Evolutionary conservation across 148 eudicot genomes (phyloP).

Genomic region (Fallopia convolvulus): DNA sequence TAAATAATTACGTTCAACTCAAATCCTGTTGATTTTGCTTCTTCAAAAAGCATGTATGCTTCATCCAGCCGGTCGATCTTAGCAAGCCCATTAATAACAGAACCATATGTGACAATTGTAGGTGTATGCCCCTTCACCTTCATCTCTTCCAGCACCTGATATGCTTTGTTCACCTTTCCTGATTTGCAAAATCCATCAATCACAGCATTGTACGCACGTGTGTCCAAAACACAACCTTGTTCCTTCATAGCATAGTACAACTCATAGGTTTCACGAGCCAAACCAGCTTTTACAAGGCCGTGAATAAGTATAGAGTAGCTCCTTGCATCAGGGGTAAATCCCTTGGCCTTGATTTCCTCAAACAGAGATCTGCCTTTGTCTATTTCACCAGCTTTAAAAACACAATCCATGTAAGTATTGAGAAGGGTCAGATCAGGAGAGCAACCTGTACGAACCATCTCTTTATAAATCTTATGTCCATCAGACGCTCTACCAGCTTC

Average conservation of each 20-base stretch:
- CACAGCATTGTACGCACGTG: conserved; percentile 73
- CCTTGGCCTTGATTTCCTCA: conserved; percentile 64
- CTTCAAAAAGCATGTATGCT: conserved; percentile 98
- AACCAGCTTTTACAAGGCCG: conserved; percentile 81
- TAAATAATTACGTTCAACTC: conserved; percentile 64
- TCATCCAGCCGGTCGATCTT: conserved; percentile 98
- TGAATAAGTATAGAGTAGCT: conserved; percentile 88
- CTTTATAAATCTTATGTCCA: conserved; percentile 90
- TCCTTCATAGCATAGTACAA: conserved; percentile 79
- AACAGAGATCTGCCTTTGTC: conserved; percentile 77
- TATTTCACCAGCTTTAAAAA: conserved; percentile 78
- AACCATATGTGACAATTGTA: conserved; percentile 82
- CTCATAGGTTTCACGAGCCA: conserved; percentile 73
- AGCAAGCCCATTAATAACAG: conserved; percentile 90
- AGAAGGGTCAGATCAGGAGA: conserved; percentile 71
- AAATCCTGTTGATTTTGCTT: conserved; percentile 73
- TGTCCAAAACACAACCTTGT: conserved; percentile 69
- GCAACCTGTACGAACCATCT: conserved; percentile 69
- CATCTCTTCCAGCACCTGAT: conserved; percentile 95
- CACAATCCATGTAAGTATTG: conserved; percentile 91
- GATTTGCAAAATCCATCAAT: conserved; percentile 92
- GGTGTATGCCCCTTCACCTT: conserved; percentile 65
- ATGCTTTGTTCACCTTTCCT: conserved; percentile 85
- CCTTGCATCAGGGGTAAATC: conserved; percentile 65
- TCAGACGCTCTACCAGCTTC: conserved; percentile 58